Base-by-base conservation (phyloP, 495 filamentous ascomycete species). In the Beverwykella pulmonaria region DNA sequence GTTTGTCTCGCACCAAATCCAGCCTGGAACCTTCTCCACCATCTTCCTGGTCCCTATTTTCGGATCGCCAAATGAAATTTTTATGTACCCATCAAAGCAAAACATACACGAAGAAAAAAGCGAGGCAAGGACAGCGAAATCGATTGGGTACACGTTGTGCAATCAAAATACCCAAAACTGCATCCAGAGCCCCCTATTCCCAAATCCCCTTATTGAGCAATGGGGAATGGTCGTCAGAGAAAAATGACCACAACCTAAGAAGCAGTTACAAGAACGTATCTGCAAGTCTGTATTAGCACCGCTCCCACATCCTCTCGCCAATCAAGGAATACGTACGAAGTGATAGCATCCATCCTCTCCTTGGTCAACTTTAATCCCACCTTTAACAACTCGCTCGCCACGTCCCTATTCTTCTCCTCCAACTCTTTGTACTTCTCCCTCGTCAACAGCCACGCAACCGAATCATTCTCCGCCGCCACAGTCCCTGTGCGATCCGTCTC, bases 341-440 rank as follows among this genome's bases (percentile, higher is more conserved):
- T 96, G 75, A 98, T 92, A 52, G 91, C 89, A 72, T 88, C 85
- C 91, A 96, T 93, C 69, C 93, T 80, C 80, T 96, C 92, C 52
- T 86, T 91, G 39, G 90, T 96, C 73, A 97, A 74, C 80, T 94
- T 97, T 73, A 98, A 76, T 53, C 86, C 87, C 25, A 97, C 84
- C 67, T 88, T 88, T 74, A 98, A 74, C 70, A 98, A 65, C 78
- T 98, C 94, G 73, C 83, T 83, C 52, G 92, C 92, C 44, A 95
- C 86, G 26, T 92, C 90, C 6, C 85, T 83, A 60, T 92, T 82
- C 52, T 84, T 75, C 63, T 82, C 81, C 73, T 92, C 88, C 67
- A 97, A 61, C 61, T 78, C 82, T 53, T 80, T 81, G 92, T 92
- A 98, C 32, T 81, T 80, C 67, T 84, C 81, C 56, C 75, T 76